Evolutionary conservation across 2,329 filamentous ascomycete genomes (phyloP).

Genomic region (Cordyceps cateniannulata): DNA sequence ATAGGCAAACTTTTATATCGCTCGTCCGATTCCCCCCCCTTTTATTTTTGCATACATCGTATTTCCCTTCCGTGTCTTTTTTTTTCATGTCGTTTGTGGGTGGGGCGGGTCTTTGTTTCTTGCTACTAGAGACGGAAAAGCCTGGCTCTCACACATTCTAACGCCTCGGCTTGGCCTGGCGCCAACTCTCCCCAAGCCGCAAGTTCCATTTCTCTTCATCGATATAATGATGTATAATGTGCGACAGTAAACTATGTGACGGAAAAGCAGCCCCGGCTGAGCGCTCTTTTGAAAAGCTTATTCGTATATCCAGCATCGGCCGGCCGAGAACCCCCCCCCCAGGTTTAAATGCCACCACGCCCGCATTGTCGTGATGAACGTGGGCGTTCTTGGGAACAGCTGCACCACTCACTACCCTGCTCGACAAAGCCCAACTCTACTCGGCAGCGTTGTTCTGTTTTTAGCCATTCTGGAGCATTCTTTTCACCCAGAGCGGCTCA

Average conservation of each 20-base stretch:
- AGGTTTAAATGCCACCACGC: neutral
- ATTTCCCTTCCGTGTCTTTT: neutral
- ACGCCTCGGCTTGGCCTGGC: neutral
- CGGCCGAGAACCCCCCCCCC: neutral
- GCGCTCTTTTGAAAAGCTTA: no score
- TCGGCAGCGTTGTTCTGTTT: constrained; percentile 1
- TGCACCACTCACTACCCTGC: neutral
- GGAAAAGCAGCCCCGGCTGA: neutral
- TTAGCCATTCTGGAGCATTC: neutral
- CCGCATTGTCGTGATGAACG: neutral
- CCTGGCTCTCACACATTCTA: neutral
- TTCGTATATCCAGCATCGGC: neutral
- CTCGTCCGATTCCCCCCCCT: no score
- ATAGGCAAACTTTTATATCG: no score
- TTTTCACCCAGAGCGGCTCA: neutral
- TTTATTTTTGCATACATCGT: neutral
- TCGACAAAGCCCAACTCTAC: neutral
- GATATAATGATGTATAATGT: neutral
- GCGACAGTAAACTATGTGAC: neutral
- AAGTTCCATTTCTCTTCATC: neutral
- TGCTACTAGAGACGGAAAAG: neutral
- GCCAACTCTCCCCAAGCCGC: neutral
- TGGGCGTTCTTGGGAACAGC: neutral
- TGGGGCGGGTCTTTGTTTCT: neutral
- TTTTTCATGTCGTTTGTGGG: neutral